A percentile compares a stretch with the other conserved stretches of the same genome.
These are phyloP conservation scores for Penicillium taxi DNA, from an alignment of 495 filamentous ascomycete genomes.

Conservation along the genomic window DNA sequence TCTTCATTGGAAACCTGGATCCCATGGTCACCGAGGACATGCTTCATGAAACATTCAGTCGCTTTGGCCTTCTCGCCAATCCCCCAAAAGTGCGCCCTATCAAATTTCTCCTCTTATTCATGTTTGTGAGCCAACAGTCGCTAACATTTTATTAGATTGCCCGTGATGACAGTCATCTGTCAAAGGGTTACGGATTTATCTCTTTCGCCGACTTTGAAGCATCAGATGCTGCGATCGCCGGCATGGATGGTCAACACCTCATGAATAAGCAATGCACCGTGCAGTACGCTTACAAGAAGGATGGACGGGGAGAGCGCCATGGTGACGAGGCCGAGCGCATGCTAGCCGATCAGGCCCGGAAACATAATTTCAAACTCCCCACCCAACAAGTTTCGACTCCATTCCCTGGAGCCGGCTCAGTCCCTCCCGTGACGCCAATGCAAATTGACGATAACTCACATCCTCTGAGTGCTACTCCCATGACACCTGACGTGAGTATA, in stretches of 20 bases:
- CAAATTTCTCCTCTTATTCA: background rate
- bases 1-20: constrained; percentile 95
- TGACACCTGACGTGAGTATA: constrained; percentile 24
- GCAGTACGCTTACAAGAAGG: constrained; percentile 99
- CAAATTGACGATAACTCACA: constrained; percentile 45
- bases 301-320: constrained; percentile 94
- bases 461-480: constrained; percentile 29
- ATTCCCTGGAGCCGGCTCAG: constrained; percentile 30
- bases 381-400: constrained; percentile 45
- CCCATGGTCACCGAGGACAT: constrained; percentile 92
- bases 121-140: background rate
- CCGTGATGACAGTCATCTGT: constrained; percentile 81
- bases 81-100: constrained; percentile 59
- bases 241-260: constrained; percentile 94
- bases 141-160: constrained; percentile 52
- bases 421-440: constrained; percentile 43
- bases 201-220: constrained; percentile 93
- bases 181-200: constrained; percentile 95
- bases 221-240: constrained; percentile 80
- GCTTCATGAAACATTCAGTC: constrained; percentile 93
- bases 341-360: constrained; percentile 85
- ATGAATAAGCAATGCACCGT: constrained; percentile 95
- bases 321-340: constrained; percentile 90
- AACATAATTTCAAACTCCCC: constrained; percentile 79
- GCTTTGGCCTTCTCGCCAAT: constrained; percentile 78